Percentiles rank a stretch among this genome's conserved stretches.
Conservation (phyloP, 2,329 filamentous ascomycete genomes). For the Penicillium sp. region DNA sequence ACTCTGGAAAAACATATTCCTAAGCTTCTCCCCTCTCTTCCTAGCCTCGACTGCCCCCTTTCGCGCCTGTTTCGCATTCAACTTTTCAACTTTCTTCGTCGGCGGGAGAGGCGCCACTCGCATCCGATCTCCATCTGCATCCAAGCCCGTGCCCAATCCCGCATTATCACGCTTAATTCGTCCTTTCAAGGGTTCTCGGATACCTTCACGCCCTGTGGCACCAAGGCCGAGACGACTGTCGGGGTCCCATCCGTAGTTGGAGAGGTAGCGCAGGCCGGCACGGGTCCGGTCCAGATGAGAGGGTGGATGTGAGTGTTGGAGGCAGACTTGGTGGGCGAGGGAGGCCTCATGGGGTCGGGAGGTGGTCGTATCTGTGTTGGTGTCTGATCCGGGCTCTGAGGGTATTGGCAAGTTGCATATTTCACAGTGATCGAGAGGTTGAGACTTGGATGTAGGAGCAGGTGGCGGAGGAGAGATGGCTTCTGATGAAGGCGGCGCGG, state of each 20-base stretch:
- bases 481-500: slow-evolving; percentile 22
- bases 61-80: slow-evolving; percentile 74
- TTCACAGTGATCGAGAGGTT: slow-evolving; percentile 51
- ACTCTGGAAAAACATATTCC: slow-evolving; percentile 74
- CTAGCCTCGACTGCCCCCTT: slow-evolving; percentile 67
- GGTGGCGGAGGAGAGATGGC: slow-evolving; percentile 13
- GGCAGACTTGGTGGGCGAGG: slow-evolving; percentile 62
- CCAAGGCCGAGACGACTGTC: slow-evolving; percentile 73
- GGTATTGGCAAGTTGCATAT: slow-evolving; percentile 64
- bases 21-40: slow-evolving; percentile 67
- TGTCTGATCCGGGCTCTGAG: slow-evolving; percentile 31
- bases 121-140: slow-evolving; percentile 32
- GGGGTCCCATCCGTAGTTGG: slow-evolving; percentile 65
- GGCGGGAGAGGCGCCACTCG: slow-evolving; percentile 43
- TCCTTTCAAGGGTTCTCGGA: slow-evolving; percentile 75
- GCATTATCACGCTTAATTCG: slow-evolving; percentile 74
- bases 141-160: slow-evolving; percentile 68
- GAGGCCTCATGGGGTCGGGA: slow-evolving; percentile 55
- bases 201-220: slow-evolving; percentile 68
- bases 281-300: slow-evolving; percentile 64
- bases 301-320: slow-evolving; percentile 63
- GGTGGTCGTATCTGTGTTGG: background rate
- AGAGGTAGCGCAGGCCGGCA: slow-evolving; percentile 62
- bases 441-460: slow-evolving; percentile 1
- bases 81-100: slow-evolving; percentile 55